These are phyloP conservation scores for Acer saccharum DNA, from an alignment of 345 rosid species.

Conservation along the genomic window DNA sequence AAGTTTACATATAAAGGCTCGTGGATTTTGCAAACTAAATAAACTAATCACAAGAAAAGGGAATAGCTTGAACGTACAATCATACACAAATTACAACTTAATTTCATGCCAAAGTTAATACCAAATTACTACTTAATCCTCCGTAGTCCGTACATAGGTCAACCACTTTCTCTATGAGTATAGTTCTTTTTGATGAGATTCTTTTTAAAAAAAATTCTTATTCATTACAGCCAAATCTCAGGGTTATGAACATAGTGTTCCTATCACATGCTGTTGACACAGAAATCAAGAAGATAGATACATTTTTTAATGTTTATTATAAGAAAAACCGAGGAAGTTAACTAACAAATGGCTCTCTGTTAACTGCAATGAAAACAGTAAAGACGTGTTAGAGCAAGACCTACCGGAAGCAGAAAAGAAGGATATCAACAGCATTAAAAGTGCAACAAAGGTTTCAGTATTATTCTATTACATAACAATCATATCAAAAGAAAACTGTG, in stretches of 20 bases:
- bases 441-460: background rate
- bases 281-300: too few species aligned
- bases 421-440: background rate
- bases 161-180: background rate
- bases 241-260: background rate
- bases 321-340: too few species aligned
- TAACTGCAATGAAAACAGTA: background rate
- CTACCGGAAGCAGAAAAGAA: background rate
- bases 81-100: background rate
- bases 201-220: background rate
- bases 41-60: background rate
- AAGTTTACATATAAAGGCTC: background rate
- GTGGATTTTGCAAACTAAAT: background rate
- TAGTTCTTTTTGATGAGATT: too few species aligned
- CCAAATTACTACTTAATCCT: background rate
- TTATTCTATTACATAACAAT: background rate
- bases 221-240: background rate
- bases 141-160: background rate
- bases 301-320: too few species aligned
- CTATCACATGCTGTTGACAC: constrained; percentile 3
- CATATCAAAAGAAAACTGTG: background rate
- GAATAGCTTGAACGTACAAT: too few species aligned
- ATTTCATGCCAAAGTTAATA: background rate
- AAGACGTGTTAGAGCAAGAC: background rate
- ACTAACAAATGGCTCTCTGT: background rate